Evolutionary conservation across 768 basidiomycete species (phyloP).

Genomic region (Clitopilus hobsonii): DNA sequence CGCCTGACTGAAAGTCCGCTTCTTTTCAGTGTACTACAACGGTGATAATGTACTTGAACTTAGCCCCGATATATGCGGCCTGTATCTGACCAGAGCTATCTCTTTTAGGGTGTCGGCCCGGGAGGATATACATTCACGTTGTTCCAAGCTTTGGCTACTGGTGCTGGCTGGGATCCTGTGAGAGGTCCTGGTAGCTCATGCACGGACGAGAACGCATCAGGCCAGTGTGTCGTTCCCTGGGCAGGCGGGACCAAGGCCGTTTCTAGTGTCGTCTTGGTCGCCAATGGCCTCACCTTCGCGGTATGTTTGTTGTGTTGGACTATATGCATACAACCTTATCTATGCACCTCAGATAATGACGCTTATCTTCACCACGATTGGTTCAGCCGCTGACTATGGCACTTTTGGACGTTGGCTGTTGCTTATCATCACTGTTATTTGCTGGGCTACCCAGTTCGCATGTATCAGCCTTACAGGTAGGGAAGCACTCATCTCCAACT

Average conservation of each 20-base stretch:
- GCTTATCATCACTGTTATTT: conserved; percentile 64
- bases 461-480: conserved; percentile 69
- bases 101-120: conserved; percentile 60
- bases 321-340: background rate
- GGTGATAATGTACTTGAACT: conserved; percentile 61
- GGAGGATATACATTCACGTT: conserved; percentile 64
- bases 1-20: background rate
- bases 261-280: conserved; percentile 69
- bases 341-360: conserved; percentile 59
- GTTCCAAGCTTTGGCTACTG: conserved; percentile 67
- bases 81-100: conserved; percentile 1
- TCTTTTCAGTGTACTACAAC: conserved; percentile 66
- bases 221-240: conserved; percentile 79
- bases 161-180: conserved; percentile 72
- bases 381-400: conserved; percentile 71
- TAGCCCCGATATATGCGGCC: background rate
- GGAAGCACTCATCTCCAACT: conserved; percentile 13
- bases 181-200: conserved; percentile 72
- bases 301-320: conserved; percentile 28
- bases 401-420: conserved; percentile 76
- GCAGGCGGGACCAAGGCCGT: conserved; percentile 67
- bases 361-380: conserved; percentile 73
- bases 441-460: conserved; percentile 79
- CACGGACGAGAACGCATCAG: conserved; percentile 48
- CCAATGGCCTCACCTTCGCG: conserved; percentile 74